These are phyloP conservation scores for Termitomyces heimii DNA, from an alignment of 768 basidiomycete genomes.

Conservation along the genomic window DNA sequence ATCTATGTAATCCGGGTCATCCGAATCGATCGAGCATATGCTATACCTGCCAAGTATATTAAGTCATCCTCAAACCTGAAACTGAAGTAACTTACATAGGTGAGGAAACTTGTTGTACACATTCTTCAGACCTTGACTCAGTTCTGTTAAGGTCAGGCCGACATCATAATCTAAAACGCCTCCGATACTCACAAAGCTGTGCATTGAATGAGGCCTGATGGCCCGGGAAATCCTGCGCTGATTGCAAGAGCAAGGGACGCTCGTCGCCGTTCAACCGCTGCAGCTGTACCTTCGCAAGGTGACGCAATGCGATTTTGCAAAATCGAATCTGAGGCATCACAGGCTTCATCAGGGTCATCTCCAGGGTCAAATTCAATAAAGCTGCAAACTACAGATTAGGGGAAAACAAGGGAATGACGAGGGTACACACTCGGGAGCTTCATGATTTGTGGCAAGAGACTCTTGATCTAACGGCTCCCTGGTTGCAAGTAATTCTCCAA, in stretches of 20 bases:
- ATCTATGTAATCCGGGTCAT: not conserved
- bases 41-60: not conserved
- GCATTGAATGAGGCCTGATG: not conserved
- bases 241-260: not conserved
- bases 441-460: not conserved
- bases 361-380: not conserved
- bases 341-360: not conserved
- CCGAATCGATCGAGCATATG: not conserved
- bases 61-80: not conserved
- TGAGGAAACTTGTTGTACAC: not conserved
- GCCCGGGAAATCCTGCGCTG: constrained; percentile 8
- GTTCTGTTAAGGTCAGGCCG: not conserved
- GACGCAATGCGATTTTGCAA: not conserved
- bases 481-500: constrained; percentile 30
- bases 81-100: not conserved
- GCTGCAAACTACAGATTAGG: not conserved
- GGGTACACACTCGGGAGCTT: not conserved
- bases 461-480: not conserved
- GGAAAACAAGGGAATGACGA: not conserved
- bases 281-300: not conserved
- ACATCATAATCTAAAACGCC: not conserved
- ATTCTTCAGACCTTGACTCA: not conserved
- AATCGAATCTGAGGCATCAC: not conserved
- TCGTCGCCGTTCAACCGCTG: not conserved
- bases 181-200: not conserved